Percentiles rank a stretch among this genome's conserved stretches.
phyloP scores from a whole-genome alignment of 2,329 filamentous ascomycete genomes.

The Reticulascus tulasneorum region DNA sequence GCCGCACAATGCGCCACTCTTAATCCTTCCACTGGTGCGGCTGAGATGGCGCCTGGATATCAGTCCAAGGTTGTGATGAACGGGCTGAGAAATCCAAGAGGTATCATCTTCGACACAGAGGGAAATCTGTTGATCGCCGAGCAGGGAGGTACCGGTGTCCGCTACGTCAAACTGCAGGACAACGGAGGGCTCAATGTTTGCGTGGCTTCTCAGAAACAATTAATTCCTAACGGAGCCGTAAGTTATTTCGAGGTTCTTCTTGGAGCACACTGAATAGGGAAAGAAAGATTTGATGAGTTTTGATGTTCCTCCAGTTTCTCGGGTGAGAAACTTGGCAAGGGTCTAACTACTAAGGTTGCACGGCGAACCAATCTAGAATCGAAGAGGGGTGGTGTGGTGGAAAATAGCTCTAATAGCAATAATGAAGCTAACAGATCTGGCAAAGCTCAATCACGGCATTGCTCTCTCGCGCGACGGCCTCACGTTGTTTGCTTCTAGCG shows the following conservation, averaged over 20 bases:
- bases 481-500: conserved; percentile 54
- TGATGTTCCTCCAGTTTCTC: no score
- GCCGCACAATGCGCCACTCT: conserved; percentile 8
- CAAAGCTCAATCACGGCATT: conserved; percentile 52
- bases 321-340: no score
- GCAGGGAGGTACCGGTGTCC: conserved; percentile 24
- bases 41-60: conserved; percentile 20
- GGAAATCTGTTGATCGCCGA: conserved; percentile 34
- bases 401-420: no score
- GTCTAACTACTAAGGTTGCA: no score
- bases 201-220: conserved; percentile 20
- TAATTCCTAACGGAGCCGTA: conserved; percentile 23
- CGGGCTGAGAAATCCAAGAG: conserved; percentile 22
- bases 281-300: no score
- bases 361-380: no score
- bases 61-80: conserved; percentile 21
- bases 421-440: no score
- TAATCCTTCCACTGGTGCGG: conserved; percentile 8
- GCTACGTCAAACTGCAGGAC: conserved; percentile 27
- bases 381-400: no score
- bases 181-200: conserved; percentile 23
- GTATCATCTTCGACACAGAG: conserved; percentile 28
- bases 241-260: conserved; percentile 23
- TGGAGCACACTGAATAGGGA: no score
- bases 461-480: conserved; percentile 48